Percentiles rank a stretch among this genome's conserved stretches.
Evolutionary conservation across 257 asterid genomes (phyloP).

Genomic region (Nicotiana tabacum): DNA sequence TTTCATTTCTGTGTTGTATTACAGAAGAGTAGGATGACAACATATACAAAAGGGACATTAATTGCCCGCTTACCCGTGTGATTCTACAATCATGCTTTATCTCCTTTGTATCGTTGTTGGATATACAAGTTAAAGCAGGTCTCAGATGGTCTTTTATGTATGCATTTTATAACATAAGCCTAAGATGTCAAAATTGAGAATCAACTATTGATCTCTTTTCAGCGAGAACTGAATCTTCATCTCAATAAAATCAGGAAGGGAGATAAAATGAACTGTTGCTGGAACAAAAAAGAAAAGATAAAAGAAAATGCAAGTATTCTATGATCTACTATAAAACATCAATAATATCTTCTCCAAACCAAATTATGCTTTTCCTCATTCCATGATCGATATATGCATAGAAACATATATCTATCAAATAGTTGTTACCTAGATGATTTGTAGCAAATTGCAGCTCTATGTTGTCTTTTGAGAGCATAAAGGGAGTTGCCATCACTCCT

Average conservation of each 20-base stretch:
- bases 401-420: neutral
- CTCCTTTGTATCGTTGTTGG: neutral
- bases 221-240: neutral
- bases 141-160: neutral
- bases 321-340: neutral
- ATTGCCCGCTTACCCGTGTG: neutral
- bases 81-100: neutral
- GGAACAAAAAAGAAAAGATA: neutral
- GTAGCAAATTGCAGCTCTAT: constrained; percentile 88
- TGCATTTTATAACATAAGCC: neutral
- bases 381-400: neutral
- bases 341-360: neutral
- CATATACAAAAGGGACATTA: neutral
- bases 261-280: neutral
- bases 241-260: neutral
- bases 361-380: neutral
- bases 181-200: neutral
- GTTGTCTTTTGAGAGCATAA: constrained; percentile 66
- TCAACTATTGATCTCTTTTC: neutral
- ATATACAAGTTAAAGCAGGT: neutral
- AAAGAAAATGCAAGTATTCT: neutral
- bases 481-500: constrained; percentile 74
- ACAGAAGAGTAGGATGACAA: neutral
- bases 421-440: constrained; percentile 62
- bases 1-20: neutral